Base-by-base conservation (phyloP, 805 yeast species). In the Scheffersomyces stipitis region DNA sequence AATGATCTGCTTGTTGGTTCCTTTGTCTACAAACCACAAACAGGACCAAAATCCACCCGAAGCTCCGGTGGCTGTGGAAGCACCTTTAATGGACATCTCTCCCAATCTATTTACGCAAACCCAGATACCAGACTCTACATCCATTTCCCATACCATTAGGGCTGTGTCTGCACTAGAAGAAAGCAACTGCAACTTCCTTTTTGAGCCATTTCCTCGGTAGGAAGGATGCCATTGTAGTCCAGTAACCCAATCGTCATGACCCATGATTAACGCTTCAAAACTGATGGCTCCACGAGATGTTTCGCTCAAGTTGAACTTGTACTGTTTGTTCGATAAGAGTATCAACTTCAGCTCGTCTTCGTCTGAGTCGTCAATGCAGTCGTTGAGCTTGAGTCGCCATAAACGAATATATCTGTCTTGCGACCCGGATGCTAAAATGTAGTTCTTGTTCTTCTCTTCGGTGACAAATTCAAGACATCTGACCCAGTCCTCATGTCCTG, bases 401-500 rank as follows among this genome's bases (percentile, higher is more conserved):
- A 93, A 62, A 46, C 99, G 74, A 34, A 93, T 87, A 55, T 88
- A 89, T 49, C 95, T 70, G 59, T 93, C 99, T 55, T 93, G 96
- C 1, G 96, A 83, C 0, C 96, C 98, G 37, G 86, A 78, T 4
- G 98, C 98, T 18, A 93, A 66, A 2, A 86, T 56, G 48, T 73
- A 78, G 41, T 78, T 80, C 15, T 73, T 77, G 5, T 68, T 69
- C 0, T 61, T 58, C 14, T 65, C 71, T 27, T 65, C 64, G 38
- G 71, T 60, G 26, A 74, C 78, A 52, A 87, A 78, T 1, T 80
- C 73, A 20, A 93, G 62, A 10, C 87, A 73, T 54, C 85, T 84
- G 34, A 93, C 77, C 99, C 99, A 93, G 60, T 90, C 96, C 61
- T 93, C 99, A 58, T 93, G 99, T 4, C 99, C 99, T 18, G 80